Percentiles rank a stretch among this genome's conserved stretches.
Conservation (phyloP, 257 asterid species). For the Capsicum rhomboideum region DNA sequence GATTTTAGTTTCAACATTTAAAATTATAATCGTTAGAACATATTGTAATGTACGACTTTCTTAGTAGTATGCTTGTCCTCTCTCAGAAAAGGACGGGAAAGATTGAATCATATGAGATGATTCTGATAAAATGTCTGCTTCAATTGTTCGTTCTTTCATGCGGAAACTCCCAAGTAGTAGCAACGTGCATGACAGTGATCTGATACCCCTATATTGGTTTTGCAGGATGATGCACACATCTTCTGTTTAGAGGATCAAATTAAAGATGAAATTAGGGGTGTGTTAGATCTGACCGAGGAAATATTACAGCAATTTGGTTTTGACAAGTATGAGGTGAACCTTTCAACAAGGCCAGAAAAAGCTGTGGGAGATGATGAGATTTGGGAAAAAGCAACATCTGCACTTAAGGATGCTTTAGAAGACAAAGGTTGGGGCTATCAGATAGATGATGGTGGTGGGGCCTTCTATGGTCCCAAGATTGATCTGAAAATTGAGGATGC, state of each 20-base stretch:
- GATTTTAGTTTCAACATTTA: not conserved
- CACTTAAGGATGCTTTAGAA: conserved; percentile 75
- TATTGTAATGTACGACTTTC: not conserved
- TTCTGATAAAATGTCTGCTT: not conserved
- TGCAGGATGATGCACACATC: conserved; percentile 96
- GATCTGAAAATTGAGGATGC: conserved; percentile 98
- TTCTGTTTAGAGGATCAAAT: conserved; percentile 91
- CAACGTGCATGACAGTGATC: not conserved
- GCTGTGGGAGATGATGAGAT: conserved; percentile 74
- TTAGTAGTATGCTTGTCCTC: not conserved
- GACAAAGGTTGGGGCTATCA: conserved; percentile 90
- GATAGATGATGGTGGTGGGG: conserved; percentile 96
- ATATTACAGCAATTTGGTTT: conserved; percentile 83
- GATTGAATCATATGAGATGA: not conserved
- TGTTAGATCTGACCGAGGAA: conserved; percentile 91
- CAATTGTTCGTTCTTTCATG: not conserved
- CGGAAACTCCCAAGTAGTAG: not conserved
- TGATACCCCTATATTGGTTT: not conserved
- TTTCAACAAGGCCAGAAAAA: conserved; percentile 94
- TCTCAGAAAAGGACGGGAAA: not conserved
- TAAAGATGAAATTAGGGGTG: conserved; percentile 87
- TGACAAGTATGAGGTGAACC: conserved; percentile 85
- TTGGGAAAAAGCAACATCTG: conserved; percentile 85
- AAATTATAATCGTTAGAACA: not conserved
- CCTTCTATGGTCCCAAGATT: conserved; percentile 96